These are phyloP conservation scores for Forsythia suspensa DNA, from an alignment of 257 asterid genomes.

Conservation along the genomic window DNA sequence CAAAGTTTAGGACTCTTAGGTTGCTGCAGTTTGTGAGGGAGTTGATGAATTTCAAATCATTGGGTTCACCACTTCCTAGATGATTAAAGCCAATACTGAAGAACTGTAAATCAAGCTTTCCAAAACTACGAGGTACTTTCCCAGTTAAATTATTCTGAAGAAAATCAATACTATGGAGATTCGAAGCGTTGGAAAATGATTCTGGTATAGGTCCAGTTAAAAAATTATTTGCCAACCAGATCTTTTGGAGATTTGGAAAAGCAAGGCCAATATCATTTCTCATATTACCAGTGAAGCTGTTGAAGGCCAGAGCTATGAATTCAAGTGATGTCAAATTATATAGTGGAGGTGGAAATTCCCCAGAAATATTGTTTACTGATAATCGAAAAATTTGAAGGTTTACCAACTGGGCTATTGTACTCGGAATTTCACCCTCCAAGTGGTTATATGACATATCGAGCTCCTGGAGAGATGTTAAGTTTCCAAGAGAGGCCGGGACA, in stretches of 20 bases:
- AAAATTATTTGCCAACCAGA: slow-evolving; percentile 39
- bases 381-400: slow-evolving; percentile 24
- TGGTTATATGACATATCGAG: slow-evolving; percentile 44
- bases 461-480: slow-evolving; percentile 41
- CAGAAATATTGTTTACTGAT: slow-evolving; percentile 30
- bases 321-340: slow-evolving; percentile 41
- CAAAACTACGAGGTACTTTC: slow-evolving; percentile 34
- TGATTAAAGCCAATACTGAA: slow-evolving; percentile 30
- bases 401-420: slow-evolving; percentile 25
- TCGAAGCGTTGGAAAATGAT: slow-evolving; percentile 44
- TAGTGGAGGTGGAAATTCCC: slow-evolving; percentile 40
- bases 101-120: slow-evolving; percentile 29
- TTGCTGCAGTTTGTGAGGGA: slow-evolving; percentile 44
- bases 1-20: slow-evolving; percentile 31
- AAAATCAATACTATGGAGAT: slow-evolving; percentile 36
- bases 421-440: slow-evolving; percentile 41
- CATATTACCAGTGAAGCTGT: slow-evolving; percentile 39
- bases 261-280: slow-evolving; percentile 38
- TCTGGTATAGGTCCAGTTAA: slow-evolving; percentile 47
- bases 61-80: slow-evolving; percentile 34
- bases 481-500: slow-evolving; percentile 46
- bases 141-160: slow-evolving; percentile 44
- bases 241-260: slow-evolving; percentile 35
- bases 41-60: slow-evolving; percentile 35
- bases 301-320: slow-evolving; percentile 36